phyloP scores from a whole-genome alignment of 2,329 filamentous ascomycete species.

The Pseudogymnoascus sp. region DNA sequence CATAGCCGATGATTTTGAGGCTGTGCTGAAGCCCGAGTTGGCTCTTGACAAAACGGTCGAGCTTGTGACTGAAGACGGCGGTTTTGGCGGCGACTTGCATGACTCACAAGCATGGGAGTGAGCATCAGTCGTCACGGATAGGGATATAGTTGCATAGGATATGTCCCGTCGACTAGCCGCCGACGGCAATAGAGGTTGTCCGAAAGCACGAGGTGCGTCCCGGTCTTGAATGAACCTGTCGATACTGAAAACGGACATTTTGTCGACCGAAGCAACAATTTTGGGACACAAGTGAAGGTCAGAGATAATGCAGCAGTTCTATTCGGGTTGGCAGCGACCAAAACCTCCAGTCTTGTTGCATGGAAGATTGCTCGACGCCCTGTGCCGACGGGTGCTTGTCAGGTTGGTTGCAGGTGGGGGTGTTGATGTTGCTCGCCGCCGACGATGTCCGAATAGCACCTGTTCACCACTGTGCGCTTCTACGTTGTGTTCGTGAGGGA shows the following conservation, averaged over 20 bases:
- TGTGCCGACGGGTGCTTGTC: not conserved
- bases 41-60: not conserved
- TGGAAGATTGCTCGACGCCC: not conserved
- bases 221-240: not conserved
- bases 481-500: not conserved
- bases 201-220: not conserved
- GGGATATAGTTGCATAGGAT: not conserved
- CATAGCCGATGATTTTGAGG: not conserved
- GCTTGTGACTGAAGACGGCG: not conserved
- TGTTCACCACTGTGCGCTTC: not conserved
- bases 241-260: not conserved
- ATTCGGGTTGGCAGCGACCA: not conserved
- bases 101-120: not conserved
- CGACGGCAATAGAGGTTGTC: not conserved
- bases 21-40: not conserved
- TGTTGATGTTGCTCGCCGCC: not conserved
- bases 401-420: not conserved
- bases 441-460: not conserved
- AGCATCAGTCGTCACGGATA: not conserved
- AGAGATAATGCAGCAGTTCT: not conserved
- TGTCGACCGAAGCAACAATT: not conserved
- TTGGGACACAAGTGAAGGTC: not conserved
- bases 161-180: not conserved
- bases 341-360: not conserved
- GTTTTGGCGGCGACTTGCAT: not conserved